A percentile compares a stretch with the other conserved stretches of the same genome.
Evolutionary conservation across 2,329 filamentous ascomycete species (phyloP).

Genomic region (Penicillium sp.): DNA sequence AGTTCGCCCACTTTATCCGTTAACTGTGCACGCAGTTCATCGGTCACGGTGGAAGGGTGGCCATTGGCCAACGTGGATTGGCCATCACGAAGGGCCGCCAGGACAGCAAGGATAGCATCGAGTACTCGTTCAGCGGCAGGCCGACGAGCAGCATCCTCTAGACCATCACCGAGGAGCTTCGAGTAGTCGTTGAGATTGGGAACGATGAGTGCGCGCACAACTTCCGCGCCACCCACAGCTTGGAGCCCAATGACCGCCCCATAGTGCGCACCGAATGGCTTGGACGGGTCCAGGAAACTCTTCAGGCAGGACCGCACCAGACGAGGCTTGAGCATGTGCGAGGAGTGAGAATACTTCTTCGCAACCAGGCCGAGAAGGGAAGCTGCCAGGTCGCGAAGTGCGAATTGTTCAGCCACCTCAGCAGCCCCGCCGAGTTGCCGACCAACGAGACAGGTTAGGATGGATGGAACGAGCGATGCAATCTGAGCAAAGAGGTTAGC

Average conservation of each 20-base stretch:
- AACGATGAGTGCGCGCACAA: conserved; percentile 62
- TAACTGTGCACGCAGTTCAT: conserved; percentile 39
- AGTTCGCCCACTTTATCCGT: conserved; percentile 43
- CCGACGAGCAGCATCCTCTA: conserved; percentile 51
- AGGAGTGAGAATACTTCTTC: conserved; percentile 74
- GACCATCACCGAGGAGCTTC: conserved; percentile 56
- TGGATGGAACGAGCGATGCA: conserved; percentile 72
- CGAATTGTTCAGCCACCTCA: conserved; percentile 63
- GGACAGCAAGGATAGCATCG: conserved; percentile 54
- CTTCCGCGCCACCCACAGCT: conserved; percentile 68
- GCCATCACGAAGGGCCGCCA: conserved; percentile 55
- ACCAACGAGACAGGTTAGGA: conserved; percentile 85
- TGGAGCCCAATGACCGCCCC: conserved; percentile 79
- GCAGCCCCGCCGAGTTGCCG: conserved; percentile 67
- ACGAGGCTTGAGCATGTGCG: conserved; percentile 78
- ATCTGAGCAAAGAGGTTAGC: conserved; percentile 39
- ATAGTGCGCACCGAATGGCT: conserved; percentile 80
- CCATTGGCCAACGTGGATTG: conserved; percentile 42
- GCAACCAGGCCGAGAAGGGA: conserved; percentile 77
- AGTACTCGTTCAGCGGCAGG: conserved; percentile 62
- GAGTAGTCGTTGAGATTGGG: conserved; percentile 66
- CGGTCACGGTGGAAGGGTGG: conserved; percentile 35
- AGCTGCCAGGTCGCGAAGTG: conserved; percentile 78
- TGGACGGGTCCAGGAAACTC: conserved; percentile 81
- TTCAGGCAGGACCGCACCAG: conserved; percentile 92